Conservation (phyloP, 1,139 yeast genomes). For the Geotrichum australiense region DNA sequence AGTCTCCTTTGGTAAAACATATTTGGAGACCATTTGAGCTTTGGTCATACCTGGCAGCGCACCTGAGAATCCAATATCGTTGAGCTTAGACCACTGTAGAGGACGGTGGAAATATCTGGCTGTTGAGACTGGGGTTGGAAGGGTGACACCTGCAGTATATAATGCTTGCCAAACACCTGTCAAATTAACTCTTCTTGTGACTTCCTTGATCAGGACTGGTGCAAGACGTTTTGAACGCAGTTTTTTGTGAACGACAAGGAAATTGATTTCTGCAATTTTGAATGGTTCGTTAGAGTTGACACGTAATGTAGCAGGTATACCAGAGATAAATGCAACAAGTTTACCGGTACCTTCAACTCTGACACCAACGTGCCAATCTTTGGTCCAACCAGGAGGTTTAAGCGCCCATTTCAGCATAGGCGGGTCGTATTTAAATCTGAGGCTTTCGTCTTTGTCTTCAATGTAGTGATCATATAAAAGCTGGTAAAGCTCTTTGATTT, state of each 20-base stretch:
- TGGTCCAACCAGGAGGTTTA: slow-evolving; percentile 87
- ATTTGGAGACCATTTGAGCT: slow-evolving; percentile 74
- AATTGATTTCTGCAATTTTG: slow-evolving; percentile 82
- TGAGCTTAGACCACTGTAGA: slow-evolving; percentile 79
- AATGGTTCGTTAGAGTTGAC: slow-evolving; percentile 51
- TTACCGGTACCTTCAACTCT: slow-evolving; percentile 70
- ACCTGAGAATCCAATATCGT: slow-evolving; percentile 79
- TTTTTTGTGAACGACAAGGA: slow-evolving; percentile 89
- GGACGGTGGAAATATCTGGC: slow-evolving; percentile 94
- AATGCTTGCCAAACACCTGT: slow-evolving; percentile 91
- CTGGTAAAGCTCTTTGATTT: slow-evolving; percentile 68
- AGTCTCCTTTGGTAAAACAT: slow-evolving; percentile 58
- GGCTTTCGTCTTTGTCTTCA: slow-evolving; percentile 87
- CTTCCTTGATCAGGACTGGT: slow-evolving; percentile 88
- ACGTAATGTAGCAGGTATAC: slow-evolving; percentile 68
- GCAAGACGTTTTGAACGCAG: slow-evolving; percentile 89
- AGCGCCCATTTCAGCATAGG: slow-evolving; percentile 89
- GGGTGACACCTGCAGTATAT: slow-evolving; percentile 84
- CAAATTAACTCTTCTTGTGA: slow-evolving; percentile 85
- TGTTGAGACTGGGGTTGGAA: slow-evolving; percentile 89
- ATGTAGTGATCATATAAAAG: slow-evolving; percentile 85
- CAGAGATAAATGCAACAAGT: slow-evolving; percentile 87
- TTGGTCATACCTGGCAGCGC: slow-evolving; percentile 73
- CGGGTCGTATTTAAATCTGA: slow-evolving; percentile 82
- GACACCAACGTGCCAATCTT: slow-evolving; percentile 92